These are phyloP conservation scores for Pueraria montana DNA, from an alignment of 306 rosid species.

Conservation along the genomic window DNA sequence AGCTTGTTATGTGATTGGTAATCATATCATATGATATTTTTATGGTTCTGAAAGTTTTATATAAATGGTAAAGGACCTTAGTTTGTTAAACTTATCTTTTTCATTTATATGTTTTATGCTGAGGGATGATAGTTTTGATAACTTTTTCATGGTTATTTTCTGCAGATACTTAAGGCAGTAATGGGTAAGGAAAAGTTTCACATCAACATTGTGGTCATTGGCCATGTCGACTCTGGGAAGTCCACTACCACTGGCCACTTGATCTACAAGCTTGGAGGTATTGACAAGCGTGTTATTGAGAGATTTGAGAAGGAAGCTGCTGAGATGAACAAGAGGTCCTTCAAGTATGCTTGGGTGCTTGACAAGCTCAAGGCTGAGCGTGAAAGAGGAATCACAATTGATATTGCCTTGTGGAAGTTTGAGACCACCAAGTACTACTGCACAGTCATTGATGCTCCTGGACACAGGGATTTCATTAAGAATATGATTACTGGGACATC, in stretches of 20 bases:
- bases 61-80: not conserved
- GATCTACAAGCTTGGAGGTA: slow-evolving; percentile 23
- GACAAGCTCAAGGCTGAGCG: slow-evolving; percentile 24
- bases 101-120: not conserved
- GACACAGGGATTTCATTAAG: slow-evolving; percentile 25
- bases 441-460: slow-evolving; percentile 14
- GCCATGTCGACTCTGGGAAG: slow-evolving; percentile 25
- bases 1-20: not conserved
- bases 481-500: slow-evolving; percentile 7
- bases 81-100: not conserved
- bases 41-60: not conserved
- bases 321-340: slow-evolving; percentile 29
- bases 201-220: slow-evolving; percentile 14
- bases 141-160: too few relatives aligned
- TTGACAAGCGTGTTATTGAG: slow-evolving; percentile 27
- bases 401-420: slow-evolving; percentile 26
- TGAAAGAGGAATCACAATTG: slow-evolving; percentile 27
- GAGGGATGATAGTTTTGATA: not conserved
- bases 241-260: not conserved
- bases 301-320: slow-evolving; percentile 28
- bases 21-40: not conserved
- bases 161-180: not conserved
- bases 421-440: slow-evolving; percentile 13
- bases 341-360: slow-evolving; percentile 32
- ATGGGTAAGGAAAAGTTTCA: slow-evolving; percentile 36